These are phyloP conservation scores for Castanea crenata DNA, from an alignment of 306 rosid species.

Conservation along the genomic window DNA sequence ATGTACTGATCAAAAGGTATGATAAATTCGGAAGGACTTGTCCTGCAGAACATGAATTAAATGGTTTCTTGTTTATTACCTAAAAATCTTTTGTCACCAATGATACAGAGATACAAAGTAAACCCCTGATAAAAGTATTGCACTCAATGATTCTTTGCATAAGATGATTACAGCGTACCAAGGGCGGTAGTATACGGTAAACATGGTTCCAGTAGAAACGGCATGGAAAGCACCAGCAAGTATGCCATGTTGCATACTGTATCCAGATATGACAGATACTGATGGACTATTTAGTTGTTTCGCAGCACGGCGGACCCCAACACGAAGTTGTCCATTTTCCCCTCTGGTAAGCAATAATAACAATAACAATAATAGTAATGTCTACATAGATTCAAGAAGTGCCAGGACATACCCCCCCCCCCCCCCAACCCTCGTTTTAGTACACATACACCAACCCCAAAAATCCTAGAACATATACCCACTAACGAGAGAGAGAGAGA, in stretches of 20 bases:
- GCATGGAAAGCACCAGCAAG: slow-evolving; percentile 53
- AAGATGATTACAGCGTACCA: slow-evolving; percentile 46
- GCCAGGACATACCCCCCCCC: background rate
- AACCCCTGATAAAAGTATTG: background rate
- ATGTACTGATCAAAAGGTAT: slow-evolving; percentile 43
- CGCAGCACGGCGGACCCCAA: slow-evolving; percentile 51
- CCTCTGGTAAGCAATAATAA: slow-evolving; percentile 43
- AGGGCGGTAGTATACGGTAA: slow-evolving; percentile 59
- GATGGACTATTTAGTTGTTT: slow-evolving; percentile 26
- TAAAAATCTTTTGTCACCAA: background rate
- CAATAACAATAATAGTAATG: background rate
- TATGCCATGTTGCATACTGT: slow-evolving; percentile 61
- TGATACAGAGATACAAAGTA: background rate
- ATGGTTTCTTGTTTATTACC: slow-evolving; percentile 11
- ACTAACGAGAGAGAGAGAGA: background rate
- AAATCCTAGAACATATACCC: background rate
- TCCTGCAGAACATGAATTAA: slow-evolving; percentile 47
- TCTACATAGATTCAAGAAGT: background rate
- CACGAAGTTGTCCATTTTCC: slow-evolving; percentile 48
- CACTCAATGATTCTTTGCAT: background rate
- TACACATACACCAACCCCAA: background rate
- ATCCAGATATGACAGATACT: slow-evolving; percentile 44
- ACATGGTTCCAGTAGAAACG: slow-evolving; percentile 40
- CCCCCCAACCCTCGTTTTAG: no score
- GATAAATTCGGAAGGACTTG: slow-evolving; percentile 47